Percentiles rank a stretch among this genome's conserved stretches.
Evolutionary conservation across 75 land plant species (phyloP).

Genomic region (Pseudotsuga menziesii): DNA sequence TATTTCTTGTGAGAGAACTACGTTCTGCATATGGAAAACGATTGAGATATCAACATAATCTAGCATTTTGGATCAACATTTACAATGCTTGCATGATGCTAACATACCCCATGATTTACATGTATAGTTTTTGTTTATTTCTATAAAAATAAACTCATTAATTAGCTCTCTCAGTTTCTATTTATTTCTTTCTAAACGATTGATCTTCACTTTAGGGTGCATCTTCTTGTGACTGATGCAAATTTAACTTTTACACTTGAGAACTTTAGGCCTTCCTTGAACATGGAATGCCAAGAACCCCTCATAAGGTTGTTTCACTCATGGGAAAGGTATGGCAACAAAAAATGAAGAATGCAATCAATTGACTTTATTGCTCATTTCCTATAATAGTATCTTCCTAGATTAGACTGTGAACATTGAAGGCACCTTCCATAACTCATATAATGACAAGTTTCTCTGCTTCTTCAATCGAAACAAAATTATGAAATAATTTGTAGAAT

Average conservation of each 20-base stretch:
- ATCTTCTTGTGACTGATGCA: not conserved
- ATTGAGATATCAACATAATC: conserved; percentile 72
- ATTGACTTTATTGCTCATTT: not conserved
- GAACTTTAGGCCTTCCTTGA: conserved; percentile 72
- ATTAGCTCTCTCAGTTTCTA: no score
- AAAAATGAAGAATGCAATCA: not conserved
- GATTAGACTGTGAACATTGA: not conserved
- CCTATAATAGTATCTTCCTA: not conserved
- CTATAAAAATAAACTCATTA: not conserved
- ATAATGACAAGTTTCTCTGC: not conserved
- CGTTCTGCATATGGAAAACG: conserved; percentile 38
- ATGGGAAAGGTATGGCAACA: conserved; percentile 56
- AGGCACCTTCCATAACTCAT: not conserved
- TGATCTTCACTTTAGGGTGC: not conserved
- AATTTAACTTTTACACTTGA: not conserved
- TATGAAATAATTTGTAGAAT: not conserved
- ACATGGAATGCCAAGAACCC: conserved; percentile 68
- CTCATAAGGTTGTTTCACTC: conserved; percentile 58
- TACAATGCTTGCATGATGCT: conserved; percentile 89
- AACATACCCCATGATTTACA: not conserved
- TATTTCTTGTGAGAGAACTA: conserved; percentile 55
- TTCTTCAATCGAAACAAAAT: not conserved
- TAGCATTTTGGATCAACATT: conserved; percentile 88
- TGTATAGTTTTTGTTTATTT: not conserved
- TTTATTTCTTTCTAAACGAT: not conserved